These are phyloP conservation scores for Podospora pseudocomata DNA, from an alignment of 495 filamentous ascomycete genomes.

Conservation along the genomic window DNA sequence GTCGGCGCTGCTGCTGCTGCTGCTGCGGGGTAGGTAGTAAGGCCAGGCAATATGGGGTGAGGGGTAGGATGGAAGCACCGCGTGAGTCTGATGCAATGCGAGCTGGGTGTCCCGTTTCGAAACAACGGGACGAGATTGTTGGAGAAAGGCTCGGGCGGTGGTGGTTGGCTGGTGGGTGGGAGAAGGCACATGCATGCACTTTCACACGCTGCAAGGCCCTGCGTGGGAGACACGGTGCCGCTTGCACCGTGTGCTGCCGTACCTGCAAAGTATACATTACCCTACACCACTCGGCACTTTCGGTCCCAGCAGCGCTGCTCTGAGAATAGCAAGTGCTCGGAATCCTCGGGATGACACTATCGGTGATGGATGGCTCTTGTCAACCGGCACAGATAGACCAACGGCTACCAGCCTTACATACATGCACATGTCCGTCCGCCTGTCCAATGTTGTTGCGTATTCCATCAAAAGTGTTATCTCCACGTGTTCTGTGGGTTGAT, in stretches of 20 bases:
- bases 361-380: neutral
- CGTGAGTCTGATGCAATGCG: neutral
- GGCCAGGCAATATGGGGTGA: neutral
- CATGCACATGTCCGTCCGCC: neutral
- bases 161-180: too few relatives aligned
- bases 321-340: too few relatives aligned
- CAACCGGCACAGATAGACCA: neutral
- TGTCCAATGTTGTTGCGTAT: neutral
- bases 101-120: neutral
- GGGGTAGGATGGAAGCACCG: neutral
- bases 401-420: neutral
- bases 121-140: too few relatives aligned
- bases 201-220: neutral
- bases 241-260: neutral
- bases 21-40: neutral
- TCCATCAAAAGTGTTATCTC: too few relatives aligned
- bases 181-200: too few relatives aligned
- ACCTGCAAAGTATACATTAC: neutral
- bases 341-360: too few relatives aligned
- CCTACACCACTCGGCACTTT: too few relatives aligned
- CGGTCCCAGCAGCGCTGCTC: too few relatives aligned
- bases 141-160: too few relatives aligned
- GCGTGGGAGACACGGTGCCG: neutral
- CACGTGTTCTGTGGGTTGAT: too few relatives aligned
- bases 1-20: neutral